Conservation (phyloP, 495 filamentous ascomycete species). For the Penicillium alfredii region DNA sequence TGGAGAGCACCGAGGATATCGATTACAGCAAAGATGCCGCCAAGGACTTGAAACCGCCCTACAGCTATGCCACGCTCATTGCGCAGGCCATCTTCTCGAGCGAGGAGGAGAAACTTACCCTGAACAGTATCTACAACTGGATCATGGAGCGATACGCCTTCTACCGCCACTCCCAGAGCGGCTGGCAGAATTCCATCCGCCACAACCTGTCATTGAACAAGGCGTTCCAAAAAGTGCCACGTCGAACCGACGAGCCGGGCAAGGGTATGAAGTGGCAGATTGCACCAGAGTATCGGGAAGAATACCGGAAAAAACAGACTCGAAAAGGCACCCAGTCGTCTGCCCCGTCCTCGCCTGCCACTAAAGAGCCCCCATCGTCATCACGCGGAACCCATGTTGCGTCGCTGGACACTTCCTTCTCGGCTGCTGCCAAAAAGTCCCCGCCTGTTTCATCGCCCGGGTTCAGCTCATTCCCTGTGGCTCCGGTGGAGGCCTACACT, state of each 20-base stretch:
- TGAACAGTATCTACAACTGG: constrained; percentile 86
- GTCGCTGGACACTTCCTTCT: constrained; percentile 41
- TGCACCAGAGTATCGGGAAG: constrained; percentile 69
- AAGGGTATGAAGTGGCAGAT: constrained; percentile 99
- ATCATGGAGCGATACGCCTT: constrained; percentile 87
- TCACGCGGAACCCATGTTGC: constrained; percentile 19
- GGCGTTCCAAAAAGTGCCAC: constrained; percentile 83
- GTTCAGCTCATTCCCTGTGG: constrained; percentile 44
- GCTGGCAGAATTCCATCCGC: constrained; percentile 98
- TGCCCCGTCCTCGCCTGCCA: constrained; percentile 42
- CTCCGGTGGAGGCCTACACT: constrained; percentile 43
- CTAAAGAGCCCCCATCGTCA: constrained; percentile 33
- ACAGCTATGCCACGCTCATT: constrained; percentile 96
- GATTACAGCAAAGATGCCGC: constrained; percentile 79
- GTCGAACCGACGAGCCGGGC: constrained; percentile 87
- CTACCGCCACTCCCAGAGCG: constrained; percentile 73
- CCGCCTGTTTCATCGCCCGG: constrained; percentile 43
- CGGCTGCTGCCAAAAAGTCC: constrained; percentile 45
- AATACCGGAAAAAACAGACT: constrained; percentile 58
- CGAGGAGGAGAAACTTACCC: constrained; percentile 75
- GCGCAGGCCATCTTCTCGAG: constrained; percentile 87
- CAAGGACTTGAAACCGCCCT: constrained; percentile 87
- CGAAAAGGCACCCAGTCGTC: constrained; percentile 43
- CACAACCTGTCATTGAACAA: constrained; percentile 95
- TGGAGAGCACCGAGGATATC: constrained; percentile 70